Percentiles rank a stretch among this genome's conserved stretches.
phyloP scores from a whole-genome alignment of 2,329 filamentous ascomycete genomes.

The Colletotrichum sansevieriae region DNA sequence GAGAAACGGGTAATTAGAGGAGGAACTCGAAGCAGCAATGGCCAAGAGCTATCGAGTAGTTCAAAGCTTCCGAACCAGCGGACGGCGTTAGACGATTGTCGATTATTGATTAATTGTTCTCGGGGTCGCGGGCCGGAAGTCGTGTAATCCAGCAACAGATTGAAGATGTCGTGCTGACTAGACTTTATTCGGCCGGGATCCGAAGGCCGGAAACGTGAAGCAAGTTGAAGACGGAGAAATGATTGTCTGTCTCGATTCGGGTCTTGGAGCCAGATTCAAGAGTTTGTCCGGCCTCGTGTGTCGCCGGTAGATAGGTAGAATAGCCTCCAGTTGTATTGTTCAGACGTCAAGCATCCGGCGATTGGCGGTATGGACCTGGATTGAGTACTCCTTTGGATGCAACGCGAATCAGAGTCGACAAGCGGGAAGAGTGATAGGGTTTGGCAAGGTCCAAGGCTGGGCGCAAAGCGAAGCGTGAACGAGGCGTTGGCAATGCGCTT shows the following conservation, averaged over 20 bases:
- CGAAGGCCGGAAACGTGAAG: slow-evolving; percentile 37
- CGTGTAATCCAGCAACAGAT: slow-evolving; percentile 19
- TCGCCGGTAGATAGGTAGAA: slow-evolving; percentile 21
- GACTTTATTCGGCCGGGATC: slow-evolving; percentile 36
- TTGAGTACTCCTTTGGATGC: slow-evolving; percentile 19
- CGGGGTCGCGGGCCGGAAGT: slow-evolving; percentile 26
- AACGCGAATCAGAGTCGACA: slow-evolving; percentile 11
- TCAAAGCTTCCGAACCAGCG: slow-evolving; percentile 31
- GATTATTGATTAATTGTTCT: slow-evolving; percentile 34
- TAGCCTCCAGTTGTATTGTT: slow-evolving; percentile 5
- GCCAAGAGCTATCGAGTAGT: not conserved
- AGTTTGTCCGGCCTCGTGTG: slow-evolving; percentile 28
- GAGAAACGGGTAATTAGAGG: slow-evolving; percentile 2
- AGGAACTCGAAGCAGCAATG: not conserved
- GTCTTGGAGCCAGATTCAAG: slow-evolving; percentile 15
- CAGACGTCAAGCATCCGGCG: not conserved
- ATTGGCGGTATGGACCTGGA: slow-evolving; percentile 22
- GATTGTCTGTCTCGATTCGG: slow-evolving; percentile 24
- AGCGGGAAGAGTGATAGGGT: slow-evolving; percentile 22
- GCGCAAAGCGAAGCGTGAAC: slow-evolving; percentile 14
- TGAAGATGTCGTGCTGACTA: slow-evolving; percentile 13
- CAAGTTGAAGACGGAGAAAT: slow-evolving; percentile 31
- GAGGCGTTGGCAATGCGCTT: slow-evolving; percentile 33
- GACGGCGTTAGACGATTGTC: slow-evolving; percentile 34
- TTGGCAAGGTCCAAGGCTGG: slow-evolving; percentile 12